phyloP scores from a whole-genome alignment of 805 yeast species.

The Yamadazyma insecticola region DNA sequence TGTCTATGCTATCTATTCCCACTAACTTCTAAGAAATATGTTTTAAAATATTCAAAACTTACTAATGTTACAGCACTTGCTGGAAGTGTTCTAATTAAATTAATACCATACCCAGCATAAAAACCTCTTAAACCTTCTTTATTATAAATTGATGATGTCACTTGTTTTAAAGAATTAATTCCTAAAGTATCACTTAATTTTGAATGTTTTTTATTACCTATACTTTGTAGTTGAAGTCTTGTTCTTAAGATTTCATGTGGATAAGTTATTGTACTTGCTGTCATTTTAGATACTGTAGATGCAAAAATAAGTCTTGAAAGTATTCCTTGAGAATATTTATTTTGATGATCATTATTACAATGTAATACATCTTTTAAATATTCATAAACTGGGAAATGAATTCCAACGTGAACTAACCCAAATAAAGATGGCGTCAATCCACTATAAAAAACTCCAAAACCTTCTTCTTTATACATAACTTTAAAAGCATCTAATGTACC shows the following conservation, averaged over 20 bases:
- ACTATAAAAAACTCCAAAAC: slow-evolving; percentile 74
- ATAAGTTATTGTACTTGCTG: slow-evolving; percentile 83
- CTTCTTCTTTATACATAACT: slow-evolving; percentile 77
- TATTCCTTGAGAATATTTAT: slow-evolving; percentile 7
- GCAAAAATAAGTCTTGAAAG: slow-evolving; percentile 45
- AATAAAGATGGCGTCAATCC: slow-evolving; percentile 88
- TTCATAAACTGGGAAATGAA: slow-evolving; percentile 94
- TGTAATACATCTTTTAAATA: slow-evolving; percentile 56
- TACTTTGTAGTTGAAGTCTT: slow-evolving; percentile 68
- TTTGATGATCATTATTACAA: slow-evolving; percentile 11
- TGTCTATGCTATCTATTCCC: too few relatives aligned
- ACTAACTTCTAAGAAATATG: slow-evolving; percentile 38
- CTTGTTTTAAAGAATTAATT: slow-evolving; percentile 23
- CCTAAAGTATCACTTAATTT: too few relatives aligned
- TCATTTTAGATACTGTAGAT: slow-evolving; percentile 77
- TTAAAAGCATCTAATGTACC: slow-evolving; percentile 82
- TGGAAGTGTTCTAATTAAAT: slow-evolving; percentile 87
- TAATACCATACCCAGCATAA: slow-evolving; percentile 85
- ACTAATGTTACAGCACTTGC: slow-evolving; percentile 94
- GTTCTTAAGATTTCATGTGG: slow-evolving; percentile 96
- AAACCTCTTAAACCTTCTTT: slow-evolving; percentile 80
- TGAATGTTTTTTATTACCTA: slow-evolving; percentile 12
- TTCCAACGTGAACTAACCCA: slow-evolving; percentile 90
- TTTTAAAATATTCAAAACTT: slow-evolving; percentile 78
- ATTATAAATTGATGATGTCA: slow-evolving; percentile 39